Conservation (phyloP, 805 yeast species). For the Yarrowia hollandica region DNA sequence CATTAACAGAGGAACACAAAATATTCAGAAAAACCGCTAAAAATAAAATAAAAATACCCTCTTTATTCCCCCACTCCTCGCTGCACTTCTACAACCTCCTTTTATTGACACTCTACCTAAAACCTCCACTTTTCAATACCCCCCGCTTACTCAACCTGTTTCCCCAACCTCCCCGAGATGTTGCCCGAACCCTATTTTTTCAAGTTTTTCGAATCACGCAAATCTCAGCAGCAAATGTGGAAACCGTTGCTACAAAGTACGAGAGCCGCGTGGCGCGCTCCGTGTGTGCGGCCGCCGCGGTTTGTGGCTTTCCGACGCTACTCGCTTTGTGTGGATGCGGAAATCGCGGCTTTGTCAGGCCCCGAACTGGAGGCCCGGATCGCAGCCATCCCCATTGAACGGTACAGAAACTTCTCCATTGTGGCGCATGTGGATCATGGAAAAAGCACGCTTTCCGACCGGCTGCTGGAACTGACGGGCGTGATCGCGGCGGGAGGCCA, state of each 20-base stretch:
- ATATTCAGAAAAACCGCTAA: too few species aligned
- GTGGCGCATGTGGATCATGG: conserved; percentile 96
- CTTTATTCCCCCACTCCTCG: too few species aligned
- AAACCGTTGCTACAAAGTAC: not conserved
- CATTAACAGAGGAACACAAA: too few species aligned
- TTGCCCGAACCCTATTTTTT: too few species aligned
- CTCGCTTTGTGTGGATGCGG: conserved; percentile 11
- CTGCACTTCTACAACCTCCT: too few species aligned
- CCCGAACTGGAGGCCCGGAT: conserved; percentile 57
- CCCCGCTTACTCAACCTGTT: too few species aligned
- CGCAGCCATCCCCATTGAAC: conserved; percentile 73
- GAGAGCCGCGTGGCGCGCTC: not conserved
- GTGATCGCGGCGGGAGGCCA: conserved; percentile 76
- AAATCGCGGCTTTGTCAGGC: conserved; percentile 8
- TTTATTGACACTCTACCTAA: too few species aligned
- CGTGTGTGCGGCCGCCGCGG: not conserved
- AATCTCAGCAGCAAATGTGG: not conserved
- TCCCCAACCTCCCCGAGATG: too few species aligned
- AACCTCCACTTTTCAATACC: too few species aligned
- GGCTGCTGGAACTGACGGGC: conserved; percentile 83
- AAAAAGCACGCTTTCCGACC: conserved; percentile 76
- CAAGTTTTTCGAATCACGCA: too few species aligned
- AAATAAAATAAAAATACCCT: too few species aligned
- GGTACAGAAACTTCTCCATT: conserved; percentile 86
- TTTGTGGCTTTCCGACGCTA: not conserved